Conservation (phyloP, 176 grass and related monocot species). For the Ampelocalamus luodianensis region DNA sequence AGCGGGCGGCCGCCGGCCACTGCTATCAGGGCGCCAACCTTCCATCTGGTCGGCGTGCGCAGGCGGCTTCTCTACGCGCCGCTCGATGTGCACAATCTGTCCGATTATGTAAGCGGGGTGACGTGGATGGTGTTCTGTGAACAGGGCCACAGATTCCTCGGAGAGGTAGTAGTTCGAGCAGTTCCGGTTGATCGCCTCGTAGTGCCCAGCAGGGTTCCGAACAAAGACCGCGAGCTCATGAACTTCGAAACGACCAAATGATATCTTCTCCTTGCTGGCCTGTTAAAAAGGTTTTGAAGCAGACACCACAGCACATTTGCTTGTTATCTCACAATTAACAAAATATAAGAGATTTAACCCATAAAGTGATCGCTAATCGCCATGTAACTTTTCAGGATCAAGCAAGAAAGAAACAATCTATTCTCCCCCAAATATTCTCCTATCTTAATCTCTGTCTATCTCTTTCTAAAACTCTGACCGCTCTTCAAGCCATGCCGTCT, state of each 20-base stretch:
- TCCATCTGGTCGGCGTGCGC: slow-evolving; percentile 35
- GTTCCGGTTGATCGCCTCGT: slow-evolving; percentile 78
- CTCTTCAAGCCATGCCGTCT: too few relatives aligned
- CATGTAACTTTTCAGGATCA: too few relatives aligned
- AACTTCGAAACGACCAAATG: slow-evolving; percentile 79
- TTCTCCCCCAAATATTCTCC: too few relatives aligned
- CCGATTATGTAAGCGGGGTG: slow-evolving; percentile 76
- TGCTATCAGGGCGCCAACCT: slow-evolving; percentile 31
- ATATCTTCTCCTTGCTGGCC: slow-evolving; percentile 92
- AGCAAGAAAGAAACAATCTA: too few relatives aligned
- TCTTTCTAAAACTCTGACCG: too few relatives aligned
- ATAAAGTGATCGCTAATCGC: not conserved
- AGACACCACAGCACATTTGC: not conserved
- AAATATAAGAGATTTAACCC: not conserved
- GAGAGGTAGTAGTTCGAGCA: slow-evolving; percentile 87
- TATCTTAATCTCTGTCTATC: too few relatives aligned
- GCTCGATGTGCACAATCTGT: slow-evolving; percentile 94
- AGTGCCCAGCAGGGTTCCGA: slow-evolving; percentile 70
- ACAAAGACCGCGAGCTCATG: slow-evolving; percentile 83
- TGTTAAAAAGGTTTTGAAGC: not conserved
- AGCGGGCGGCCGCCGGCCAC: slow-evolving; percentile 30
- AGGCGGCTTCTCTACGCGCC: slow-evolving; percentile 29
- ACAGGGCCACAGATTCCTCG: slow-evolving; percentile 88
- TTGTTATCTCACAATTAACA: not conserved
- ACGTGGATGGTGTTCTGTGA: slow-evolving; percentile 64